Evolutionary conservation across 1,284 basidiomycete species (phyloP), one percentile per base, ranked within the genome.

Genomic region (Wolfiporia cocos): DNA sequence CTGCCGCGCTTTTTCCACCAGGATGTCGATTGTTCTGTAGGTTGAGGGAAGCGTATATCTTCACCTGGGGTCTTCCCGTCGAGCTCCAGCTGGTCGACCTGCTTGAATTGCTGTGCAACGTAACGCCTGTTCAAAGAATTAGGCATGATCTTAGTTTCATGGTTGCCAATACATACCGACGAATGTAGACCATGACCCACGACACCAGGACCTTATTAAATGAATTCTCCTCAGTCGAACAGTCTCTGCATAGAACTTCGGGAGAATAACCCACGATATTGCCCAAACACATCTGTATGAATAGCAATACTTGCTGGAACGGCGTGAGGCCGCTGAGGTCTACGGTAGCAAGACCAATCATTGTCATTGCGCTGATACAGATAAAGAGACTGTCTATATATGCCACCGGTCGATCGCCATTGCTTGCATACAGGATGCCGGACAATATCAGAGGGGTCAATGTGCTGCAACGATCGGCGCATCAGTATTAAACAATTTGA

Each of bases 291-390:
- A 87, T 84, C 56, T 78, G 76, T 15, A 85, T 56, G 59, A 86
- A 84, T 39, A 92, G 55, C 19, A 92, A 69, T 12, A 66, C 68
- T 67, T 92, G 90, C 57, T 92, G 88, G 68, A 80, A 87, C 35
- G 66, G 64, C 1, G 87, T 92, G 53, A 88, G 63, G 33, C 69
- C 66, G 56, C 83, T 88, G 53, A 92, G 62, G 59, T 92, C 79
- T 50, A 89, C 67, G 5, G 86, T 81, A 31, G 75, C 71, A 19
- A 92, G 68, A 12, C 90, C 88, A 51, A 84, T 88, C 44, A 90
- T 83, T 3, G 81, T 81, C 69, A 90, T 80, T 7, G 86, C 79
- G 59, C 81, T 86, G 56, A 89, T 74, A 47, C 78, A 87, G 54
- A 76, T 73, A 66, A 79, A 92, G 33, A 92, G 71, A 10, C 79